These are phyloP conservation scores for Candida insectalens DNA, from an alignment of 805 yeast genomes.

Conservation along the genomic window DNA sequence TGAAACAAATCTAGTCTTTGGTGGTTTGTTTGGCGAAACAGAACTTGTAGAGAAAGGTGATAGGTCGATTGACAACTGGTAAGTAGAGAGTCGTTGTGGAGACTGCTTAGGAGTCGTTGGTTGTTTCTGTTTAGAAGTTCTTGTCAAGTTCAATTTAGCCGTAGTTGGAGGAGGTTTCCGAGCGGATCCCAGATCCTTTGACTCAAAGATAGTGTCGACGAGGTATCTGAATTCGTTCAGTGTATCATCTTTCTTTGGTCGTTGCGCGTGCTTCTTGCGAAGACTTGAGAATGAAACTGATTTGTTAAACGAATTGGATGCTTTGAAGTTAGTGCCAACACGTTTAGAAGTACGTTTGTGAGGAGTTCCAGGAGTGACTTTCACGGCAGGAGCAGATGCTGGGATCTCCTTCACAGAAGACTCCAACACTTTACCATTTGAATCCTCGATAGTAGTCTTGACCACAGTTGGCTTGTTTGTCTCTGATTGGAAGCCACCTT, in stretches of 20 bases:
- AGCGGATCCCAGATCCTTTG: no score
- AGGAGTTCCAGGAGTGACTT: neutral
- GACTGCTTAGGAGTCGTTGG: no score
- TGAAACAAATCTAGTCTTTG: no score
- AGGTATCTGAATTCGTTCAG: conserved; percentile 21
- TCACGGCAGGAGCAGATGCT: conserved; percentile 7
- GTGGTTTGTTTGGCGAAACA: no score
- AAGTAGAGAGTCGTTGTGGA: no score
- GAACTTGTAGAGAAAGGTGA: neutral
- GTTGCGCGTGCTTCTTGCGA: conserved; percentile 4
- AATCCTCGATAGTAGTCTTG: conserved; percentile 25
- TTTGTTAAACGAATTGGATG: conserved; percentile 38
- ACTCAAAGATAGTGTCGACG: conserved; percentile 23
- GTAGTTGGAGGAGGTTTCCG: no score
- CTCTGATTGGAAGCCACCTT: no score
- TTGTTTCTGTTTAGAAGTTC: no score
- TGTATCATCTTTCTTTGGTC: neutral
- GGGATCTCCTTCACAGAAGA: conserved; percentile 23
- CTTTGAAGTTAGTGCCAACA: conserved; percentile 16
- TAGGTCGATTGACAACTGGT: no score
- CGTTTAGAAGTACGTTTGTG: neutral
- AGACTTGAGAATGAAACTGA: conserved; percentile 33
- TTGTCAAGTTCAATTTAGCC: no score
- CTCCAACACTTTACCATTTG: conserved; percentile 21
- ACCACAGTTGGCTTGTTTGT: conserved; percentile 8